phyloP scores from a whole-genome alignment of 805 yeast species.

The Suhomyces canberraensis region DNA sequence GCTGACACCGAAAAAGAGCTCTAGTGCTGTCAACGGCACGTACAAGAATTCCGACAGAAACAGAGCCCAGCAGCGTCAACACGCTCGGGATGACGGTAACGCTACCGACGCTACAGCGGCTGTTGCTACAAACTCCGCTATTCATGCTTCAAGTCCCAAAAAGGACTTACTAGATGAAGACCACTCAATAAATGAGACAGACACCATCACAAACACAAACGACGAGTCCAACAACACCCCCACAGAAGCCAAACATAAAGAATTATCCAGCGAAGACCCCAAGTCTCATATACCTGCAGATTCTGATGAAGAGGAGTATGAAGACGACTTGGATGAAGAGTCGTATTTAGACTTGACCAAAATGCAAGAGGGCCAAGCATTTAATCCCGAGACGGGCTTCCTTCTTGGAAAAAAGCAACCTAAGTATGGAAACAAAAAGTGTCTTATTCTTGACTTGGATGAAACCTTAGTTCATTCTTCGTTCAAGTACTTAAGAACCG shows the following conservation, averaged over 20 bases:
- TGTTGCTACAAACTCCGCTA: neutral
- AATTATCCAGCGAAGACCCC: conserved; percentile 2
- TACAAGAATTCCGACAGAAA: neutral
- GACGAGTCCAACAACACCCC: conserved; percentile 19
- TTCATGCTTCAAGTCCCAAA: conserved; percentile 10
- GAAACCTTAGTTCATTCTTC: conserved; percentile 96
- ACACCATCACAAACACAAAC: conserved; percentile 38
- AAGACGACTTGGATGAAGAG: conserved; percentile 21
- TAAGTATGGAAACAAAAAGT: conserved; percentile 63
- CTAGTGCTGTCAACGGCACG: conserved; percentile 1
- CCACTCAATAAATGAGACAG: conserved; percentile 38
- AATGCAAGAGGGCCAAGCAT: conserved; percentile 70
- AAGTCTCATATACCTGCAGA: neutral
- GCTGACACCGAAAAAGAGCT: conserved; percentile 1
- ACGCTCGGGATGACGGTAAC: neutral
- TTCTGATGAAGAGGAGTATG: conserved; percentile 19
- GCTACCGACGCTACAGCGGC: conserved; percentile 1
- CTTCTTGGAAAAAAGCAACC: conserved; percentile 55
- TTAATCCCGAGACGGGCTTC: conserved; percentile 58
- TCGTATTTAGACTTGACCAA: conserved; percentile 53
- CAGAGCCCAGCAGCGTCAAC: neutral
- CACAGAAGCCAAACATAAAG: conserved; percentile 3
- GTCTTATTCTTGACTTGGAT: conserved; percentile 87
- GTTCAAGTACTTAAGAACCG: conserved; percentile 85
- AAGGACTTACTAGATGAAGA: conserved; percentile 35